phyloP scores from a whole-genome alignment of 306 rosid genomes.

The Pachyrhizus erosus region DNA sequence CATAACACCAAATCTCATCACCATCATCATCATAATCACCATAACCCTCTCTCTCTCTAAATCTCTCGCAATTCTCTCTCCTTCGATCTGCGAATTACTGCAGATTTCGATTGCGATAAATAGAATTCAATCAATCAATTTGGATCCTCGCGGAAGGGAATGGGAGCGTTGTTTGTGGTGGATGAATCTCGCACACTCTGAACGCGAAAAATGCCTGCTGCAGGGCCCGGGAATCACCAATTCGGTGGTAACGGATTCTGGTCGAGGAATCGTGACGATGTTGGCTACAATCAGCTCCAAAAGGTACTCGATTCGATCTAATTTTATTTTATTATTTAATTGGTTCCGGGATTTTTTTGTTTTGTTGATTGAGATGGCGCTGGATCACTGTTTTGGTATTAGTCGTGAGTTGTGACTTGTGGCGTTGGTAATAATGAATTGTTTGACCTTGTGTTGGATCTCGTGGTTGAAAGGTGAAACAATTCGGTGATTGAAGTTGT shows the following conservation, averaged over 20 bases:
- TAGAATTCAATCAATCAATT: conserved; percentile 22
- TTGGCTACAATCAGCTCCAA: conserved; percentile 86
- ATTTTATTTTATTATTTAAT: conserved; percentile 4
- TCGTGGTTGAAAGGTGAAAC: conserved; percentile 38
- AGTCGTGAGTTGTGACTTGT: background rate
- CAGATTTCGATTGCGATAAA: conserved; percentile 34
- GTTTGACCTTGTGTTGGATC: conserved; percentile 60
- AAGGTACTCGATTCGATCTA: conserved; percentile 65
- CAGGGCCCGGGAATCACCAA: conserved; percentile 74
- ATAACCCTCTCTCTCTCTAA: conserved; percentile 50
- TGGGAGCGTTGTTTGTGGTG: conserved; percentile 44
- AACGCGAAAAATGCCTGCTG: conserved; percentile 70
- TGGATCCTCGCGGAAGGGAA: conserved; percentile 40
- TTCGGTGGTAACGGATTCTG: conserved; percentile 72
- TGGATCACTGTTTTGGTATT: conserved; percentile 50
- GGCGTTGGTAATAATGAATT: conserved; percentile 35
- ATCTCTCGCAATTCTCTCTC: conserved; percentile 47
- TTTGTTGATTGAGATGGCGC: conserved; percentile 22
- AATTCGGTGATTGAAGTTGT: conserved; percentile 1
- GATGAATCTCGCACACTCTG: conserved; percentile 56
- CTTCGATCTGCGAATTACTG: conserved; percentile 33
- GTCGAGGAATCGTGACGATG: conserved; percentile 80
- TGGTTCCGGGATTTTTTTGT: conserved; percentile 25
- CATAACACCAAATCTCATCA: conserved; percentile 75
- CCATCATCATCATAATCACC: conserved; percentile 21